phyloP scores from a whole-genome alignment of 225 moss, liverwort and hornwort genomes.

The Pseudoscleropodium purum region DNA sequence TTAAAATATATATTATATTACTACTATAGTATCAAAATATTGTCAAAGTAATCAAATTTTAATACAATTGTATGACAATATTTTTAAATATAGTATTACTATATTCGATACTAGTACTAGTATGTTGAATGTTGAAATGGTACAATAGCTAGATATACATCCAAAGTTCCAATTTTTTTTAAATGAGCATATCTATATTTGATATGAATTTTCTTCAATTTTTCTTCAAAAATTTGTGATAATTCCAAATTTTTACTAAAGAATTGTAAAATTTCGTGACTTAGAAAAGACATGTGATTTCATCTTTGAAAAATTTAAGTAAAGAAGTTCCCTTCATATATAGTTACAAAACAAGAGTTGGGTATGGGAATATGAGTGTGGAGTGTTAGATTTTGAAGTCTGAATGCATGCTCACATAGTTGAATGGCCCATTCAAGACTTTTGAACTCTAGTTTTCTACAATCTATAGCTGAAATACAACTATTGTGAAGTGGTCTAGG shows the following conservation, averaged over 20 bases:
- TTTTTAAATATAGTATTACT: too few relatives aligned
- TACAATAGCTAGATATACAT: too few relatives aligned
- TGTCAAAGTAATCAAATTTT: too few relatives aligned
- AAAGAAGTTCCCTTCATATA: neutral
- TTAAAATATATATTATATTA: too few relatives aligned
- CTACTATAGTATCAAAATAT: too few relatives aligned
- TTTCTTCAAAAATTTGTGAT: accelerated
- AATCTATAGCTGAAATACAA: neutral
- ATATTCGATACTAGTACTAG: too few relatives aligned
- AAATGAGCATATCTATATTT: neutral
- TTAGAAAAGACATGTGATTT: neutral
- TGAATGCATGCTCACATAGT: neutral
- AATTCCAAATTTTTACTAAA: too few relatives aligned
- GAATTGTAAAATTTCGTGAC: neutral
- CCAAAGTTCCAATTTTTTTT: neutral
- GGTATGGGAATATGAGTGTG: neutral
- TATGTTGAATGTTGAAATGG: too few relatives aligned
- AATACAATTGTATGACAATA: too few relatives aligned
- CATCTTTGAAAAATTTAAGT: too few relatives aligned
- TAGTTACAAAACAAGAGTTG: neutral
- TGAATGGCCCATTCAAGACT: neutral
- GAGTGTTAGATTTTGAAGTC: neutral
- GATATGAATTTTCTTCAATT: neutral
- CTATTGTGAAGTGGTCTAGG: neutral
- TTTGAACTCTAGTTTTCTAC: neutral